phyloP scores from a whole-genome alignment of 495 filamentous ascomycete species.

The Daldinia concentrica region DNA sequence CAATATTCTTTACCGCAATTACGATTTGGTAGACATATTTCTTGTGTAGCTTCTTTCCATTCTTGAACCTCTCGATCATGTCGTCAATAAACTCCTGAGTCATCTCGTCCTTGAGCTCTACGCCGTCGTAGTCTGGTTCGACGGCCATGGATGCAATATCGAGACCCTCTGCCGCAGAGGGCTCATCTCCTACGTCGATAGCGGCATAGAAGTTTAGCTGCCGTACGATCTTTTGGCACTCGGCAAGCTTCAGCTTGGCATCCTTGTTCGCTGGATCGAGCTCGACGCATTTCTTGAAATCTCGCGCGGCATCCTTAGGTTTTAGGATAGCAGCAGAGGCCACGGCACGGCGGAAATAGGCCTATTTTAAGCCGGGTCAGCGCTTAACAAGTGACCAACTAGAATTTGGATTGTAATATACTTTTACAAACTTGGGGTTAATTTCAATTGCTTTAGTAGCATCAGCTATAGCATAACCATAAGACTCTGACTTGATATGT shows the following conservation, averaged over 20 bases:
- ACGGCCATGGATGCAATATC: slow-evolving; percentile 86
- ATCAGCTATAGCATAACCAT: slow-evolving; percentile 90
- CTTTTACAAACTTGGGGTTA: slow-evolving; percentile 87
- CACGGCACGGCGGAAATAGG: slow-evolving; percentile 93
- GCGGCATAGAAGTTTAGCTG: slow-evolving; percentile 90
- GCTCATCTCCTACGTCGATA: slow-evolving; percentile 91
- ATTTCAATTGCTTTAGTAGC: slow-evolving; percentile 94
- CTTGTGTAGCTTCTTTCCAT: slow-evolving; percentile 90
- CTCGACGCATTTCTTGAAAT: slow-evolving; percentile 91
- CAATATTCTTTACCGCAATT: slow-evolving; percentile 85
- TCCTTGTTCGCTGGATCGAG: slow-evolving; percentile 87
- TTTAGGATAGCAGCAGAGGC: slow-evolving; percentile 89
- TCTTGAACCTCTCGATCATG: slow-evolving; percentile 96
- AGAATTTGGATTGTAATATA: slow-evolving; percentile 44
- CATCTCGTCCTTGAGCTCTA: slow-evolving; percentile 81
- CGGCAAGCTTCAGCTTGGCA: slow-evolving; percentile 86
- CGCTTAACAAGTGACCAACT: not conserved
- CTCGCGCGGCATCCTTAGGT: slow-evolving; percentile 84
- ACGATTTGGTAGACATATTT: slow-evolving; percentile 99
- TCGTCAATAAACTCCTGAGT: slow-evolving; percentile 95
- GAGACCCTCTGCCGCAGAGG: slow-evolving; percentile 88
- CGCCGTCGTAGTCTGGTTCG: slow-evolving; percentile 86
- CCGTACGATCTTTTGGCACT: slow-evolving; percentile 92
- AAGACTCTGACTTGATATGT: slow-evolving; percentile 94
- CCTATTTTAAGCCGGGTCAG: slow-evolving; percentile 60